Conservation (phyloP, 371 early-diverging fungal species). For the Mortierella sp. region DNA sequence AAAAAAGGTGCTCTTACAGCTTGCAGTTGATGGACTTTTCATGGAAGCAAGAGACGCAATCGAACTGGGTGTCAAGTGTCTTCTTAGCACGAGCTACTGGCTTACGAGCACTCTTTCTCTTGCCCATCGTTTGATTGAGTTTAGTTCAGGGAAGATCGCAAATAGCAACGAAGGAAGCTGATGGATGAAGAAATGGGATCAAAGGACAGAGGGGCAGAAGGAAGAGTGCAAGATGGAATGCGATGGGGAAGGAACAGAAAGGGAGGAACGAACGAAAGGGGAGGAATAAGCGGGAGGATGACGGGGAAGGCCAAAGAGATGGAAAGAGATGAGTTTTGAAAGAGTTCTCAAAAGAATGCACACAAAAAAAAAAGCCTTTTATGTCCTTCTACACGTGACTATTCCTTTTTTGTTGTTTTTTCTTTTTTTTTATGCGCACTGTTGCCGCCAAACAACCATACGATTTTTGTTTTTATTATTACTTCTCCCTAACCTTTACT, state of each 20-base stretch:
- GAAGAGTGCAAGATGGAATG: neutral
- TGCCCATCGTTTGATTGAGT: conserved; percentile 77
- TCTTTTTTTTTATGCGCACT: neutral
- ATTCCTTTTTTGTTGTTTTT: neutral
- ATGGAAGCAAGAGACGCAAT: conserved; percentile 94
- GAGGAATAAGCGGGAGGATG: neutral
- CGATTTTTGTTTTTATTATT: neutral
- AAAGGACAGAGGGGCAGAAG: neutral
- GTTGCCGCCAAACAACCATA: too few relatives aligned
- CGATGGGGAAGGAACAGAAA: neutral
- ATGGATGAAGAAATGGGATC: neutral
- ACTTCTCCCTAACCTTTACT: too few relatives aligned
- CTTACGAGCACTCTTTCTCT: conserved; percentile 86
- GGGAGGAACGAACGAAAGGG: neutral
- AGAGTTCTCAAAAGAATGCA: too few relatives aligned
- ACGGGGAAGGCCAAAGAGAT: neutral
- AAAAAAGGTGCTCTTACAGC: conserved; percentile 67
- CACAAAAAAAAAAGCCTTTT: neutral
- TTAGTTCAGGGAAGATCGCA: too few relatives aligned
- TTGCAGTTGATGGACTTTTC: conserved; percentile 83
- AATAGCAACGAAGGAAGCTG: too few relatives aligned
- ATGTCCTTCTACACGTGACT: neutral
- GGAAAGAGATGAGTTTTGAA: neutral
- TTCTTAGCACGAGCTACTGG: conserved; percentile 75
- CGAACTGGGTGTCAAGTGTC: conserved; percentile 83